Evolutionary conservation across 2,329 filamentous ascomycete genomes (phyloP), one percentile per base, ranked within the genome.

Genomic region (Chrysosporium keratinophilum): DNA sequence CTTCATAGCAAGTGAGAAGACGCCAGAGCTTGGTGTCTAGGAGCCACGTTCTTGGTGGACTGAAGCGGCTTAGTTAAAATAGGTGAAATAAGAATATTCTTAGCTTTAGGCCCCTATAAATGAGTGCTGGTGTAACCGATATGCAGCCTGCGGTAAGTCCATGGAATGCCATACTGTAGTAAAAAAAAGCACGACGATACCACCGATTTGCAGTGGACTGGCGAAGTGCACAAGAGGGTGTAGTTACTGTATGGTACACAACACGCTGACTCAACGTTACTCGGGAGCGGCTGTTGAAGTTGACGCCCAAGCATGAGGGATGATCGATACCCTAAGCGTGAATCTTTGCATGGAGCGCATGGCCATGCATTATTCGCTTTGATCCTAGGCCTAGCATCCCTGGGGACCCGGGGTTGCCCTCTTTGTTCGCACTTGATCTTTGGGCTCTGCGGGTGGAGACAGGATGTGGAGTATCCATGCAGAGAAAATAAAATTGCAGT

Each of bases 401-500:
- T 33, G 9, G 14, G 12, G 28, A 5, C 23, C 43, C 43, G 10
- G 23, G 17, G 20, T 14, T 33, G 43, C 23, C 23, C 23, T 46
- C 43, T 46, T 46, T 46, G 43, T 46, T 46, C 43, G 17, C 31
- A 31, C 15, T 33, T 41, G 39, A 41, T 41, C 39, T 41, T 33
- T 46, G 14, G 43, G 43, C 49, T 40, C 40, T 51, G 40, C 43
- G 28, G 33, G 49, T 44, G 40, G 49, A 44, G 31, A 35, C 40
- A 28, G 20, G 15, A 23, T 37, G 49, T 51, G 40, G 40, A 37
- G 49, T 34, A 44, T 37, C 49, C 49, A 42, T 51, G 49, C 23
- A 51, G 28, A 19, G 49, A 42, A 37, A 51, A 51, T 44, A 19
- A 51, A 44, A 44, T 51, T 44, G 49, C 40, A 37, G 39, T 51